Evolutionary conservation across 768 basidiomycete species (phyloP).

Genomic region (Phlebiopsis gigantea): DNA sequence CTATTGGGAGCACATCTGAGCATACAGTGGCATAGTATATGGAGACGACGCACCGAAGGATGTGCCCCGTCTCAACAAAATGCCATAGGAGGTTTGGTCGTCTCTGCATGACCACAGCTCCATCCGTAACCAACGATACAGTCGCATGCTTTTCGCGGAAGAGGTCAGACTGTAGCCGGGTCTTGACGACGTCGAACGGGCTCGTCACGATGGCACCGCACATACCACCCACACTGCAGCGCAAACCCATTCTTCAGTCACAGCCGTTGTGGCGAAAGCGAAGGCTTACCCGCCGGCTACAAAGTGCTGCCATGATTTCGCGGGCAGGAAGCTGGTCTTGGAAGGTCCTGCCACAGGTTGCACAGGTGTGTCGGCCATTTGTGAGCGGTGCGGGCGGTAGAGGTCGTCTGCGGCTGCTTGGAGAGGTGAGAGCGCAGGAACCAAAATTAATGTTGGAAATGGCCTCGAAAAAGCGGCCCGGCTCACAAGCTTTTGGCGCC

Average conservation of each 20-base stretch:
- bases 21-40: not conserved
- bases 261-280: not conserved
- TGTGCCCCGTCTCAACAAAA: conserved; percentile 91
- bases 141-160: conserved; percentile 49
- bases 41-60: conserved; percentile 80
- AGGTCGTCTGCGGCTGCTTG: not conserved
- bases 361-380: conserved; percentile 20
- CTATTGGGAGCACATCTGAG: conserved; percentile 31
- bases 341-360: conserved; percentile 29
- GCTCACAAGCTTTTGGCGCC: not conserved
- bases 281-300: conserved; percentile 76
- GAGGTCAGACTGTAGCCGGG: conserved; percentile 87
- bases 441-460: not conserved
- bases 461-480: not conserved
- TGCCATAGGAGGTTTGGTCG: conserved; percentile 70
- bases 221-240: conserved; percentile 85
- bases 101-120: conserved; percentile 24
- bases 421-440: not conserved
- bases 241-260: conserved; percentile 9
- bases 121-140: conserved; percentile 21
- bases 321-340: conserved; percentile 42
- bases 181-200: conserved; percentile 98
- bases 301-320: conserved; percentile 82
- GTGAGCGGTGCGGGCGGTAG: not conserved
- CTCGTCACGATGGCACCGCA: conserved; percentile 95